Evolutionary conservation across 495 filamentous ascomycete genomes (phyloP), one percentile per base, ranked within the genome.

Genomic region (Lichina pygmaea): DNA sequence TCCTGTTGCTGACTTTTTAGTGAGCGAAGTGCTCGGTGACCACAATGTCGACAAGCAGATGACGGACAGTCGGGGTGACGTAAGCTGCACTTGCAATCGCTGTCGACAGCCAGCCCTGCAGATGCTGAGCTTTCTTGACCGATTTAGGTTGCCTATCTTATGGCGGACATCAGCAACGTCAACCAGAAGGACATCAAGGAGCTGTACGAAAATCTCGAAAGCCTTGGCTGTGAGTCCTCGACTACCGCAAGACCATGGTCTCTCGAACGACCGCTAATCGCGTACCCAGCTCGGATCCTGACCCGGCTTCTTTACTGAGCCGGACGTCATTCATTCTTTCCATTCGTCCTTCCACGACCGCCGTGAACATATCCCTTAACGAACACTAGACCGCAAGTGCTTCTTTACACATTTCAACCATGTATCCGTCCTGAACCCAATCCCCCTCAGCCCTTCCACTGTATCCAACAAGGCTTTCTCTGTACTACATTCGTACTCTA

Each of bases 41-140:
- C 86, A 99, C 62, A 99, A 99, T 56, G 84, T 99, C 49, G 89
- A 93, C 57, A 94, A 93, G 65, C 91, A 99, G 59, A 94, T 85
- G 64, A 86, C 82, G 33, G 91, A 94, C 57, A 89, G 76, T 62
- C 75, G 79, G 65, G 89, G 84, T 51, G 86, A 94, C 60, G 77
- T 81, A 60, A 47, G 70, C 58, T 31, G 42, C 45, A 24, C 32
- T 43, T 12, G 16, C 6, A 10, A 2, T 9, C 24, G 16, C 12
- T 32, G 34, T 24, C 42, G 43, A 40, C 1, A 34, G 8, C 38
- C 31, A 16, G 33, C 41, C 7, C 13, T 49, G 33, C 41, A 12
- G 50, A 13, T 17, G n/a, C 16, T 30, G 36, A 38, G 45, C n/a
- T 17, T 47, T 6, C 45, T 47, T 11, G 47, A 24, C 7, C 33